These are phyloP conservation scores for Monosporozyma servazzii DNA, from an alignment of 805 yeast genomes.

Conservation along the genomic window DNA sequence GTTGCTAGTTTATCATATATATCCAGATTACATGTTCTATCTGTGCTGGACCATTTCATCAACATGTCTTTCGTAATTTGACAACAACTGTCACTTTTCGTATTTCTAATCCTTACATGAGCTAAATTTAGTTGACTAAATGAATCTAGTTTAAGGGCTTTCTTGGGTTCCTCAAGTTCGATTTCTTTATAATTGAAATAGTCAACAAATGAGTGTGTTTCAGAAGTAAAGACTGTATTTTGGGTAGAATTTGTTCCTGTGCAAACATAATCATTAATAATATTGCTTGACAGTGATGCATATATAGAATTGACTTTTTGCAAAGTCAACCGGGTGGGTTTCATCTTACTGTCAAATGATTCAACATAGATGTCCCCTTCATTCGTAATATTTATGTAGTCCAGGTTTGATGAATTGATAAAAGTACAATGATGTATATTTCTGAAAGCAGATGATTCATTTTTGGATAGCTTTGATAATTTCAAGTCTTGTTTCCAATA, in stretches of 20 bases:
- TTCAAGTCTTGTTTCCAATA: constrained; percentile 3
- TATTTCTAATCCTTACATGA: not conserved
- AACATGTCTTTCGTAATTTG: not conserved
- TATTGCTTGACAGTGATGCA: not conserved
- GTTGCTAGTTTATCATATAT: too few relatives aligned
- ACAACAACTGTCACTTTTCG: not conserved
- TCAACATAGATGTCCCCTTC: not conserved
- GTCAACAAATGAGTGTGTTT: not conserved
- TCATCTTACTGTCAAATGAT: not conserved
- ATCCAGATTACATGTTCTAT: not conserved
- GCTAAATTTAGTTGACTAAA: not conserved
- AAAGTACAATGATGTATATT: not conserved
- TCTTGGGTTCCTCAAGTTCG: too few relatives aligned
- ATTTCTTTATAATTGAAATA: not conserved
- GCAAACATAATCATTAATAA: not conserved
- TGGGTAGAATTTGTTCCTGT: not conserved
- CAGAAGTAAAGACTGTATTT: not conserved
- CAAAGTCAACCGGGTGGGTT: too few relatives aligned
- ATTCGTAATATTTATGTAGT: not conserved
- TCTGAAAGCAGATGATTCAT: not conserved
- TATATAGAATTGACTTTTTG: not conserved
- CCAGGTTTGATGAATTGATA: not conserved
- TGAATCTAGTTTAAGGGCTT: not conserved
- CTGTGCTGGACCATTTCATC: not conserved
- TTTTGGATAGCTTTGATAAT: not conserved